Conservation (phyloP, 2,329 filamentous ascomycete species). For the Aureobasidium sp. region DNA sequence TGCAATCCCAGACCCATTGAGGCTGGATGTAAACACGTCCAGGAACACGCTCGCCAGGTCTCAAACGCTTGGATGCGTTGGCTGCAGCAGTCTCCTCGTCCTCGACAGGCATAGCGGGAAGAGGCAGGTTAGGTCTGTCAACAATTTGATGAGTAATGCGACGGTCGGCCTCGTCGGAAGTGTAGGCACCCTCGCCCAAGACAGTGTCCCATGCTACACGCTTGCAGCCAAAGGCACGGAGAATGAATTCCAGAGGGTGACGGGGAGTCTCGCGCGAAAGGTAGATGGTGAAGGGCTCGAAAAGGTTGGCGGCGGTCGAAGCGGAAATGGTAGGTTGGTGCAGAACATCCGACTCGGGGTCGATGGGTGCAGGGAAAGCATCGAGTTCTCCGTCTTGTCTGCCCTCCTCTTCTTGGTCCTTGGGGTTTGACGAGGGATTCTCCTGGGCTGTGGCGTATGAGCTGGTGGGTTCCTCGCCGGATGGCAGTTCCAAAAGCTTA, state of each 20-base stretch:
- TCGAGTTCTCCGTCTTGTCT: constrained; percentile 55
- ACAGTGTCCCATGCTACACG: constrained; percentile 90
- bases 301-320: constrained; percentile 63
- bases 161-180: constrained; percentile 76
- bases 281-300: constrained; percentile 82
- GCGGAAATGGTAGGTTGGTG: constrained; percentile 61
- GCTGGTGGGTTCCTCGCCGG: constrained; percentile 13
- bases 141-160: constrained; percentile 94
- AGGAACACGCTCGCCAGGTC: constrained; percentile 67
- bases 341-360: constrained; percentile 75
- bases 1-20: constrained; percentile 96
- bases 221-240: constrained; percentile 92
- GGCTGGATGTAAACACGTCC: constrained; percentile 90
- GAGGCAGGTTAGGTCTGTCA: constrained; percentile 66
- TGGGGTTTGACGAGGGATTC: constrained; percentile 33
- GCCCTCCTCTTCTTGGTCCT: constrained; percentile 26
- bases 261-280: constrained; percentile 89
- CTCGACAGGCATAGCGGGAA: constrained; percentile 36
- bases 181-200: constrained; percentile 85
- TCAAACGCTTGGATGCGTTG: constrained; percentile 36
- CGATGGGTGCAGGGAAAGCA: constrained; percentile 72
- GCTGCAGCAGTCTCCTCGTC: constrained; percentile 50
- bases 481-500: constrained; percentile 28
- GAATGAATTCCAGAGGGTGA: constrained; percentile 81
- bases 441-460: constrained; percentile 25